Conservation (phyloP, 1,284 basidiomycete species). For the Phellopilus nigrolimitatus region DNA sequence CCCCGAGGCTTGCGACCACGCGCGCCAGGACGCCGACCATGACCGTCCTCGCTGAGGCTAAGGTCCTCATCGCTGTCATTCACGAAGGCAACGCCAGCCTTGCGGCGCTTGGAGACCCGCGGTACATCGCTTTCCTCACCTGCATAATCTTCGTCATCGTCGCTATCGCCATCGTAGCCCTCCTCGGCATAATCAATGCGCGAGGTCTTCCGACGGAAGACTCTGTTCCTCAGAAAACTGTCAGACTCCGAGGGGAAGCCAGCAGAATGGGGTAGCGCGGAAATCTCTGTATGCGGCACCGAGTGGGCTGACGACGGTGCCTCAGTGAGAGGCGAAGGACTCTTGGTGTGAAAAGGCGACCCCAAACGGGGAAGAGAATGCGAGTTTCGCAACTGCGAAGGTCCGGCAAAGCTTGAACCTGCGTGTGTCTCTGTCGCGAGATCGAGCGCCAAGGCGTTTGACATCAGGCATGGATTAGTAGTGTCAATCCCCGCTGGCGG, state of each 20-base stretch:
- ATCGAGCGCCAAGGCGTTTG: constrained; percentile 17
- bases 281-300: no score
- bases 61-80: constrained; percentile 10
- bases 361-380: background rate
- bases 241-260: constrained; percentile 13
- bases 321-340: constrained; percentile 8
- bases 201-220: constrained; percentile 9
- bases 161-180: constrained; percentile 17
- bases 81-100: constrained; percentile 2
- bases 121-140: background rate
- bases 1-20: background rate
- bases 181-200: constrained; percentile 14
- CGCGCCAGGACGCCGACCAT: background rate
- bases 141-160: constrained; percentile 14
- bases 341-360: constrained; percentile 5
- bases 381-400: background rate
- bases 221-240: constrained; percentile 1
- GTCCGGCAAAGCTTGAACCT: background rate
- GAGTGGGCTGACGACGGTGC: constrained; percentile 4
- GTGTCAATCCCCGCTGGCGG: background rate
- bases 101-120: constrained; percentile 7
- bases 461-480: constrained; percentile 7
- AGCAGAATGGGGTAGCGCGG: constrained; percentile 2
- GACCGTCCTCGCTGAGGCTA: constrained; percentile 2
- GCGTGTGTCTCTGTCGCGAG: background rate